These are phyloP conservation scores for Suhomyces bokatorum DNA, from an alignment of 1,139 yeast genomes.

Conservation along the genomic window DNA sequence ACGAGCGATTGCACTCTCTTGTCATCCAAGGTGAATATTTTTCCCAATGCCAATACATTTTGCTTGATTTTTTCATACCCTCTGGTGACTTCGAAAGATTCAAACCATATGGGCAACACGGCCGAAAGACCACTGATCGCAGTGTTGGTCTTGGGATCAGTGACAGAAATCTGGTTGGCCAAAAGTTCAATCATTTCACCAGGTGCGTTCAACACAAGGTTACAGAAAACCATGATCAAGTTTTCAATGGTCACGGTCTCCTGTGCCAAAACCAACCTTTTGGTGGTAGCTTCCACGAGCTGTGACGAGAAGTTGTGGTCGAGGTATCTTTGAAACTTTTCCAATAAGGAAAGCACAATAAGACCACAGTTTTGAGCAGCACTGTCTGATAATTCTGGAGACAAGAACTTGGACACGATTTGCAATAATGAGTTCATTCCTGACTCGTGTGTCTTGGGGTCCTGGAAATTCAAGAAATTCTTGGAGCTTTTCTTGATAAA, in stretches of 20 bases:
- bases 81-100: conserved; percentile 74
- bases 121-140: conserved; percentile 40
- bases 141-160: conserved; percentile 23
- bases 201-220: conserved; percentile 63
- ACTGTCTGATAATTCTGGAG: conserved; percentile 71
- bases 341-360: conserved; percentile 63
- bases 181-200: conserved; percentile 62
- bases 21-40: conserved; percentile 61
- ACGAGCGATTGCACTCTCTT: conserved; percentile 47
- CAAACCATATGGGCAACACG: conserved; percentile 76
- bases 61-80: conserved; percentile 75
- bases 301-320: conserved; percentile 53
- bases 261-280: conserved; percentile 61
- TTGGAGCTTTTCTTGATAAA: conserved; percentile 55
- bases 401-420: conserved; percentile 68
- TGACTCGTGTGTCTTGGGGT: conserved; percentile 38
- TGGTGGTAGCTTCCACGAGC: conserved; percentile 71
- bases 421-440: conserved; percentile 59
- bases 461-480: conserved; percentile 42
- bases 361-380: conserved; percentile 78
- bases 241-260: conserved; percentile 76
- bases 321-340: conserved; percentile 54
- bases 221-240: conserved; percentile 73
- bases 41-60: conserved; percentile 70
- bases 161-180: conserved; percentile 37